Evolutionary conservation across 768 basidiomycete genomes (phyloP).

Genomic region (Mycena alexandri): DNA sequence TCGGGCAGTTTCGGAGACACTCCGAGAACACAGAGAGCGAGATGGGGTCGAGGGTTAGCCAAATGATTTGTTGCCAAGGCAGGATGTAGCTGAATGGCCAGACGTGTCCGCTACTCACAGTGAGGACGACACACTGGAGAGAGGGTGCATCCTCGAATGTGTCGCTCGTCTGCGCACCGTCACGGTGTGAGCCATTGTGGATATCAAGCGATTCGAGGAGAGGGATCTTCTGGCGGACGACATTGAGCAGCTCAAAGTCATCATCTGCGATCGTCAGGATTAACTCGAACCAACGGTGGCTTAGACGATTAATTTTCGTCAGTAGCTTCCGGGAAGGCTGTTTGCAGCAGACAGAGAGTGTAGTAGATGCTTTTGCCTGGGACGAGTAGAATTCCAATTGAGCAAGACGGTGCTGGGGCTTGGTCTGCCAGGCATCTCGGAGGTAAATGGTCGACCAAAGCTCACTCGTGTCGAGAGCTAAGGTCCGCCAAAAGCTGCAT

Average conservation of each 20-base stretch:
- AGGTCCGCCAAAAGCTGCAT: constrained; percentile 28
- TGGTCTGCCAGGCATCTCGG: not conserved
- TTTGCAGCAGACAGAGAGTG: constrained; percentile 4
- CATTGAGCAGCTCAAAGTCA: constrained; percentile 6
- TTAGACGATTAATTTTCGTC: not conserved
- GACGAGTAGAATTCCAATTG: constrained; percentile 18
- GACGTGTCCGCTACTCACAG: not conserved
- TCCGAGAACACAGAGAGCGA: constrained; percentile 27
- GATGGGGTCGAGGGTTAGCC: constrained; percentile 25
- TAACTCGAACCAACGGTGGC: constrained; percentile 26
- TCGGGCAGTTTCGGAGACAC: constrained; percentile 27
- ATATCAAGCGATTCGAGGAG: constrained; percentile 22
- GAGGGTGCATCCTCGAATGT: constrained; percentile 25
- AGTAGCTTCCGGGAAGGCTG: not conserved
- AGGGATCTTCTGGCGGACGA: constrained; percentile 14
- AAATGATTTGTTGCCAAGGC: constrained; percentile 33
- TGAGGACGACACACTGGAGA: constrained; percentile 23
- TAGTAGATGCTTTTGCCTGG: constrained; percentile 10
- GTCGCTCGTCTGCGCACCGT: constrained; percentile 16
- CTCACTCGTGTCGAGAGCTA: constrained; percentile 10
- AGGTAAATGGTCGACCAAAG: constrained; percentile 25
- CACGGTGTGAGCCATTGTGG: constrained; percentile 1
- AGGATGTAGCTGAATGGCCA: constrained; percentile 26
- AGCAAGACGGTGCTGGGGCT: not conserved
- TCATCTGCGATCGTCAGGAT: not conserved